Base-by-base conservation (phyloP, 1,139 yeast genomes). In the Pichia sp. region DNA sequence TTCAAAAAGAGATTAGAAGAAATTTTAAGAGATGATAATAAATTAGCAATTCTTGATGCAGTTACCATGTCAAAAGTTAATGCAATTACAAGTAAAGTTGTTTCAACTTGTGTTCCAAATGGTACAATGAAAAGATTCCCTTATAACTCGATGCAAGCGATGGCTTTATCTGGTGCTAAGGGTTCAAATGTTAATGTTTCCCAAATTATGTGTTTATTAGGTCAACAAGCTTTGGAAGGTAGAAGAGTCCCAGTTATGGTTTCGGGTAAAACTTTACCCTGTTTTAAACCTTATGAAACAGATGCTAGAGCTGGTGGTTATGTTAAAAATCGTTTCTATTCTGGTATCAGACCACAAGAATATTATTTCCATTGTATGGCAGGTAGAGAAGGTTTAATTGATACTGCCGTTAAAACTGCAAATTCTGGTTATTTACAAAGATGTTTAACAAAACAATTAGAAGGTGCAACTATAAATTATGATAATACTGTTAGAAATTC, bases 351-450 rank as follows among this genome's bases (percentile, higher is more conserved):
- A 69, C 99, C 99, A n/a, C 99, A 95, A 73, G 99, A 95, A 70
- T 95, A 95, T 71, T 95, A 91, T 68, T 95, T 95, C 93, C 99
- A 95, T 75, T 93, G 99, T 78, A 95, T 95, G 99, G 99, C 99
- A 54, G 99, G 99, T 71, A 86, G 99, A 77, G 99, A 95, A 79
- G 99, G 99, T 73, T 81, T 95, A 68, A 95, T 95, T 74, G 99
- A 95, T 78, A 95, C 99, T 54, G 99, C 99, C 52, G 99, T 95
- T 60, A 95, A 95, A 73, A 95, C 99, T 11, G 89, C 98, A 29
- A 86, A 97, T 74, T 91, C 99, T 52, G 99, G 99, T 68, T 95
- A 95, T 73, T 80, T 95, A 70, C 99, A 95, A 74, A 86, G 99
- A 75, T 95, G 99, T 81, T 80, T 95, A 73, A 93, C 96, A 58